Base-by-base conservation (phyloP, 768 basidiomycete species). In the Phylloporus sp. region DNA sequence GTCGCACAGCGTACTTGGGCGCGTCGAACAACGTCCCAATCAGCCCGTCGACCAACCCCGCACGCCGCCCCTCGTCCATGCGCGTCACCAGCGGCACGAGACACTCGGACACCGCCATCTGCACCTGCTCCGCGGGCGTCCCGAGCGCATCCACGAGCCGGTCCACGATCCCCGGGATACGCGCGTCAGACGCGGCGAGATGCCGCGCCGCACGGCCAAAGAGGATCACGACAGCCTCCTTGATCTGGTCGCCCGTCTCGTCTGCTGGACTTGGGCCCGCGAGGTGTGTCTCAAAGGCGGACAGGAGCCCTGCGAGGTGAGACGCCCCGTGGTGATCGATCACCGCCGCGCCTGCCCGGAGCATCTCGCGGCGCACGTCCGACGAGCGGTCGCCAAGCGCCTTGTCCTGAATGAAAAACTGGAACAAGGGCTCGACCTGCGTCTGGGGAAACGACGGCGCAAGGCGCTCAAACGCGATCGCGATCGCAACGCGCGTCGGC, bases 21-120 rank as follows among this genome's bases (percentile, higher is more conserved):
- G 82, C 83, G 39, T 80, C 75, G 49, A 88, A 81, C 15, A 97
- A 74, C 27, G 91, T 84, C 10, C 80, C 74, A 55, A 93, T 78
- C 4, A 99, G 74, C 45, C 74, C 70, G 40, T 90, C 87, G 36
- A 92, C 77, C n/a, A 99, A 71, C 18, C 67, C 62, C 3, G 76
- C 70, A 21, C 54, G 48, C 22, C 56, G 46, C 8, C 77, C 49
- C 35, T 18, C 72, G 26, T 73, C 71, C 75, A 90, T 86, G 24
- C 82, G 68, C 28, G 77, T 75, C 33, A 93, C 88, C 7, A 99
- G 73, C 1, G 93, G 90, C 0, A 90, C 85, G 4, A 99, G 73
- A 69, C 95, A 98, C 48, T 97, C 96, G 0, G 94, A 90, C 2
- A 98, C 92, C 8, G 96, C 94, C 36, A 90, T 84, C 63, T 98